Conservation (phyloP, 768 basidiomycete species). For the Daedaleopsis nitida region DNA sequence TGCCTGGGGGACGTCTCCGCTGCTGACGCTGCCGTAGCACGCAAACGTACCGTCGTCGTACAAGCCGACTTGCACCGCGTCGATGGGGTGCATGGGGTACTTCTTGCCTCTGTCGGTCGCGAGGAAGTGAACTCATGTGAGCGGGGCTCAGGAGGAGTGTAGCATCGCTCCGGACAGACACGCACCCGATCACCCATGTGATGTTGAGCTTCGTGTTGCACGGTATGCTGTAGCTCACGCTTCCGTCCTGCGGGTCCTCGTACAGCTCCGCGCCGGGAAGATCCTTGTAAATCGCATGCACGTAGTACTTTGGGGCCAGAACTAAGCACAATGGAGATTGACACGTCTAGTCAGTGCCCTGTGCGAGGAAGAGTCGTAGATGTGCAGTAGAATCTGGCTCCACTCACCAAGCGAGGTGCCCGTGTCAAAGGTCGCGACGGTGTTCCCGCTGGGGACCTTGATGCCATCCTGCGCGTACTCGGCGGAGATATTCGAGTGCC, state of each 20-base stretch:
- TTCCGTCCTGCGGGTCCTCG: not conserved
- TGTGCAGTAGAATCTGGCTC: no score
- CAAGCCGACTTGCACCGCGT: not conserved
- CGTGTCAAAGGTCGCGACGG: conserved; percentile 19
- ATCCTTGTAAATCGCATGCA: conserved; percentile 22
- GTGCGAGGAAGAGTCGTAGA: not conserved
- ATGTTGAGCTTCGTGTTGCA: conserved; percentile 24
- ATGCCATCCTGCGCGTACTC: not conserved
- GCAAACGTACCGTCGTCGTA: not conserved
- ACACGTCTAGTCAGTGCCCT: not conserved
- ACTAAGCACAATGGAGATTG: not conserved
- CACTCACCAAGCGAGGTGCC: conserved; percentile 18
- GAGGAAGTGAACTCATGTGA: not conserved
- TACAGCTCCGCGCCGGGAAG: conserved; percentile 16
- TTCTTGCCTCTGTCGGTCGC: not conserved
- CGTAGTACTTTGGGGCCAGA: conserved; percentile 10
- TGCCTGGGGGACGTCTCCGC: not conserved
- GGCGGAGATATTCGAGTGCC: conserved; percentile 1
- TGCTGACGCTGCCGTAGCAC: conserved; percentile 3
- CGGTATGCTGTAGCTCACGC: conserved; percentile 13
- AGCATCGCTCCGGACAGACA: not conserved
- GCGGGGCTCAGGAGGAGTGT: not conserved
- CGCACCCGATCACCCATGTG: conserved; percentile 19
- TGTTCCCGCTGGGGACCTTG: not conserved
- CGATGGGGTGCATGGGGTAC: conserved; percentile 21